Base-by-base conservation (phyloP, 2,329 filamentous ascomycete genomes). In the Fusarium oxysporum region DNA sequence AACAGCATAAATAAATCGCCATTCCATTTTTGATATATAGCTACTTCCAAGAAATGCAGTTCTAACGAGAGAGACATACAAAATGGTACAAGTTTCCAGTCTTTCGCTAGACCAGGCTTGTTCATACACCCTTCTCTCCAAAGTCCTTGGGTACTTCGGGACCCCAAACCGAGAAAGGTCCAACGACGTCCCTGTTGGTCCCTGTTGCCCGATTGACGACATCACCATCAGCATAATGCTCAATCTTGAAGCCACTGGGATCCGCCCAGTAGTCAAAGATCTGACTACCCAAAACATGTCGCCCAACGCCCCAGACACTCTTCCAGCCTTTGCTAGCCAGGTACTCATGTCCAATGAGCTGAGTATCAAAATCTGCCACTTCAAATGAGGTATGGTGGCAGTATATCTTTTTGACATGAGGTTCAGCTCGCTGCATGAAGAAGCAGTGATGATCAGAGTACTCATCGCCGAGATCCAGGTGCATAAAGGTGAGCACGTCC, bases 31-130 rank as follows among this genome's bases (percentile, higher is more conserved):
- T 11, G 0, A 25, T 25, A 14, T 1, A 16, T 16, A 37, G 12
- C 8, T 21, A 21, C 19, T 11, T 14, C 12, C 4, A 16, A 37
- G 9, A 3, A 4, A 28, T 8, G 0, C 17, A 37, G 25, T 19
- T 23, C 4, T 28, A 11, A 21, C 8, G 6, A 16, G 9, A 37
- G 2, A 3, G 3, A 10, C 5, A 25, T 25, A 4, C 12, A n/a
- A 33, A 10, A 3, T 25, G 6, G 25, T 21, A 10, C 8, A 19
- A 25, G 6, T 21, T 12, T 11, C n/a, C 4, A 35, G 12, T 16
- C 4, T 35, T 9, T 35, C 12, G 3, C 17, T 25, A 21, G 3
- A 7, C 3, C 8, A 21, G 4, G 0, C 9, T 11, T 7, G 17
- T 25, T 19, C 17, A 51, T 21, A 17, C 48, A 11, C 32, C 32